phyloP scores from a whole-genome alignment of 192 early-diverging fungal genomes.

The Coemansia sp. region DNA sequence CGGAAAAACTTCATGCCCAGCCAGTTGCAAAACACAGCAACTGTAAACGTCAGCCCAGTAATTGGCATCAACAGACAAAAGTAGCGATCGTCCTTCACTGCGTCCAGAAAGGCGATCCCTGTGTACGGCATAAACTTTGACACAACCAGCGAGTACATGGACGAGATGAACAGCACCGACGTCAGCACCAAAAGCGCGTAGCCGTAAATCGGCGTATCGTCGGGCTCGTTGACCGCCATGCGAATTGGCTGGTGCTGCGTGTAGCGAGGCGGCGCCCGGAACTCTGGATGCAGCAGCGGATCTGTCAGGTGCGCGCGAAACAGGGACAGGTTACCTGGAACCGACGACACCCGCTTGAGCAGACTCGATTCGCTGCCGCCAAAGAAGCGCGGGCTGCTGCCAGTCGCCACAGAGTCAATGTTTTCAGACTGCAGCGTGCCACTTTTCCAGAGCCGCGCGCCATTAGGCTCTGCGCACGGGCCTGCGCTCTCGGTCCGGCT shows the following conservation, averaged over 20 bases:
- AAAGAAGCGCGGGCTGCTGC: constrained; percentile 2
- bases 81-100: constrained; percentile 73
- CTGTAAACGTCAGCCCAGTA: constrained; percentile 69
- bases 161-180: constrained; percentile 59
- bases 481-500: background rate
- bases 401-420: background rate
- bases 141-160: constrained; percentile 66
- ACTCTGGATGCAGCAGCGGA: constrained; percentile 47
- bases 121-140: constrained; percentile 71
- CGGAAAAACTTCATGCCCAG: constrained; percentile 92
- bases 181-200: constrained; percentile 62
- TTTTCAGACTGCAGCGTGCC: background rate
- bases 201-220: constrained; percentile 69
- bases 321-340: constrained; percentile 48
- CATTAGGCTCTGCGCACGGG: background rate
- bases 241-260: constrained; percentile 59
- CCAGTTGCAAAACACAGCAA: constrained; percentile 90
- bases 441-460: background rate
- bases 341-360: constrained; percentile 49
- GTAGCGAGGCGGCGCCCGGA: constrained; percentile 54
- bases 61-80: constrained; percentile 83
- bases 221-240: constrained; percentile 60
- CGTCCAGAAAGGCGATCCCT: constrained; percentile 65
- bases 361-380: constrained; percentile 17
- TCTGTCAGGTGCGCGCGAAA: constrained; percentile 47